These are phyloP conservation scores for Tetragonia tetragonoides DNA, from an alignment of 148 eudicot species.

Conservation along the genomic window DNA sequence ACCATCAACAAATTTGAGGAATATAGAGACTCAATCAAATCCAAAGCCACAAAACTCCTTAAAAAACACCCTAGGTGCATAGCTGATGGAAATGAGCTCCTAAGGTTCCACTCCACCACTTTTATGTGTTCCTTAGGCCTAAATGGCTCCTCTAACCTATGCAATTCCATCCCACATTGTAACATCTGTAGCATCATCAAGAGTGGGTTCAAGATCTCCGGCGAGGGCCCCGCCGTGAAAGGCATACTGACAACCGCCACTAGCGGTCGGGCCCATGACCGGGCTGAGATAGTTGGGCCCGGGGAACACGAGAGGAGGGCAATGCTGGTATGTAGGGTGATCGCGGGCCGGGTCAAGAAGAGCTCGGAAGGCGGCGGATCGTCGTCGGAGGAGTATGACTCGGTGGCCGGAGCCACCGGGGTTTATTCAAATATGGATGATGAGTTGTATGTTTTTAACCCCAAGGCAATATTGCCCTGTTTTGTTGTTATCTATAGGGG, in stretches of 20 bases:
- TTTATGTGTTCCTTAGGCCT: slow-evolving; percentile 75
- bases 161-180: slow-evolving; percentile 70
- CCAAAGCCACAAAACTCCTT: slow-evolving; percentile 52
- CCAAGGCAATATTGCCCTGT: slow-evolving; percentile 94
- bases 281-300: slow-evolving; percentile 31
- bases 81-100: slow-evolving; percentile 94
- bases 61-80: slow-evolving; percentile 81
- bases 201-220: slow-evolving; percentile 54
- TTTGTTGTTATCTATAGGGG: slow-evolving; percentile 86
- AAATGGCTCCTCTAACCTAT: slow-evolving; percentile 74
- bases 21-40: slow-evolving; percentile 72
- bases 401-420: slow-evolving; percentile 69
- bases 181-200: slow-evolving; percentile 66
- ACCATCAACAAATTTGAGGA: slow-evolving; percentile 78
- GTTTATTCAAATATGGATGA: slow-evolving; percentile 86
- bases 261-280: slow-evolving; percentile 85
- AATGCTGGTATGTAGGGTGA: slow-evolving; percentile 89
- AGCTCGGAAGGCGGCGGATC: slow-evolving; percentile 18
- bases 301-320: slow-evolving; percentile 53
- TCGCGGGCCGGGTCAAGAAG: slow-evolving; percentile 84
- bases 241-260: slow-evolving; percentile 84
- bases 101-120: slow-evolving; percentile 80
- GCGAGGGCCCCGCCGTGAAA: slow-evolving; percentile 26
- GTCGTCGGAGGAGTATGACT: slow-evolving; percentile 70
- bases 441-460: slow-evolving; percentile 83